A percentile compares a stretch with the other conserved stretches of the same genome.
Conservation (phyloP, 768 basidiomycete genomes). For the Amanita jacksonii region DNA sequence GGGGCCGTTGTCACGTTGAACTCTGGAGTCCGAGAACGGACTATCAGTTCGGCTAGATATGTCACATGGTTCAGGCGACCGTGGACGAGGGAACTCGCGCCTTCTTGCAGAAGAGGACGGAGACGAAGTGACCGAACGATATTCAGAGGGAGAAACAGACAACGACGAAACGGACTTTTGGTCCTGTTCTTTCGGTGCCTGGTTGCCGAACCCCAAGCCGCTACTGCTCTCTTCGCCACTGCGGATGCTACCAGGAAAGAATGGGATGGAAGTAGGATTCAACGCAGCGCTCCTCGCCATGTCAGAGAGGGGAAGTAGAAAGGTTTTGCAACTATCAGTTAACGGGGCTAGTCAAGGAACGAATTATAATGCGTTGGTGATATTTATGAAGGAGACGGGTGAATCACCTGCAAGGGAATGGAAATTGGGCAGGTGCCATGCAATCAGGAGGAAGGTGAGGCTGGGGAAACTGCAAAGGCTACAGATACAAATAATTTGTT, state of each 20-base stretch:
- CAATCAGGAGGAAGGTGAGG: constrained; percentile 17
- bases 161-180: constrained; percentile 44
- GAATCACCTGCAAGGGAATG: constrained; percentile 19
- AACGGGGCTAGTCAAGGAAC: constrained; percentile 4
- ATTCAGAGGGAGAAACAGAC: constrained; percentile 55
- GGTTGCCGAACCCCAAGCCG: constrained; percentile 36
- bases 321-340: constrained; percentile 30
- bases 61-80: constrained; percentile 28
- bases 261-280: constrained; percentile 77
- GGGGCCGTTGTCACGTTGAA: constrained; percentile 24
- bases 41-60: constrained; percentile 30
- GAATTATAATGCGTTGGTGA: neutral
- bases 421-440: constrained; percentile 34
- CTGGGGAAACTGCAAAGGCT: neutral
- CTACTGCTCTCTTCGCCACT: constrained; percentile 44
- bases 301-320: constrained; percentile 24
- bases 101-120: constrained; percentile 48
- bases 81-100: constrained; percentile 24
- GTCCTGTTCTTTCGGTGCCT: constrained; percentile 36
- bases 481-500: neutral
- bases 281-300: constrained; percentile 73
- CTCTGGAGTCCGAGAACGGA: constrained; percentile 42
- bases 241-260: constrained; percentile 67
- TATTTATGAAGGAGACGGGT: neutral
- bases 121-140: constrained; percentile 58